phyloP scores from a whole-genome alignment of 345 rosid species.

The Eutrema japonicum region DNA sequence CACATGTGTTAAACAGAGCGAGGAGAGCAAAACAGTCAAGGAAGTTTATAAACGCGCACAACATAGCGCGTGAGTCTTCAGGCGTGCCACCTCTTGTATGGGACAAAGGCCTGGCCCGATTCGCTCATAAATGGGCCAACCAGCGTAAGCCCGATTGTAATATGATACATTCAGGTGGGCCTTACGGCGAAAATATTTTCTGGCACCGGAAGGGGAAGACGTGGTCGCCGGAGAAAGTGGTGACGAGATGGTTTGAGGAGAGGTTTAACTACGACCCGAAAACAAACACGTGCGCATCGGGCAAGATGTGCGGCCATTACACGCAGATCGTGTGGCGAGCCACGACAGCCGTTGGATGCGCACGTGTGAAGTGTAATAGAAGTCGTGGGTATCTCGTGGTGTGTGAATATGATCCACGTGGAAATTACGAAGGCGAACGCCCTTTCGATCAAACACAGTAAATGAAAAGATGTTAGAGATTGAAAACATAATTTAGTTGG shows the following conservation, averaged over 20 bases:
- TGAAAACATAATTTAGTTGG: background rate
- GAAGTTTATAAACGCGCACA: constrained; percentile 49
- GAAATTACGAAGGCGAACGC: constrained; percentile 48
- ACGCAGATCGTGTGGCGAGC: constrained; percentile 58
- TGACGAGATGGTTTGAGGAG: constrained; percentile 51
- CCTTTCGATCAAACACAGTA: constrained; percentile 42
- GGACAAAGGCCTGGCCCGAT: constrained; percentile 43
- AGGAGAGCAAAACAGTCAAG: constrained; percentile 15
- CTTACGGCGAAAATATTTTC: constrained; percentile 58
- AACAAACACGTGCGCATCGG: constrained; percentile 32
- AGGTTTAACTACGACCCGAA: constrained; percentile 28
- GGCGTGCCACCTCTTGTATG: constrained; percentile 49
- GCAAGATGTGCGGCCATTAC: constrained; percentile 57
- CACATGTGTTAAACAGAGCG: constrained; percentile 31
- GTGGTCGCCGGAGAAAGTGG: constrained; percentile 49
- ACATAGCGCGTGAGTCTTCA: constrained; percentile 31
- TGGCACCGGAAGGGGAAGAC: constrained; percentile 41
- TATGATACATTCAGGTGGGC: constrained; percentile 48
- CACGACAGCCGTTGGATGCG: constrained; percentile 51
- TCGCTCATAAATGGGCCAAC: constrained; percentile 37
- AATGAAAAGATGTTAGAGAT: background rate
- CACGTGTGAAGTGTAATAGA: constrained; percentile 35
- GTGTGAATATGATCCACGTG: constrained; percentile 56
- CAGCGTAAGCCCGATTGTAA: constrained; percentile 47
- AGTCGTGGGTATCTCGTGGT: constrained; percentile 40